Percentiles rank a stretch among this genome's conserved stretches.
Conservation (phyloP, 2,329 filamentous ascomycete species). For the Talaromyces atroroseus region DNA sequence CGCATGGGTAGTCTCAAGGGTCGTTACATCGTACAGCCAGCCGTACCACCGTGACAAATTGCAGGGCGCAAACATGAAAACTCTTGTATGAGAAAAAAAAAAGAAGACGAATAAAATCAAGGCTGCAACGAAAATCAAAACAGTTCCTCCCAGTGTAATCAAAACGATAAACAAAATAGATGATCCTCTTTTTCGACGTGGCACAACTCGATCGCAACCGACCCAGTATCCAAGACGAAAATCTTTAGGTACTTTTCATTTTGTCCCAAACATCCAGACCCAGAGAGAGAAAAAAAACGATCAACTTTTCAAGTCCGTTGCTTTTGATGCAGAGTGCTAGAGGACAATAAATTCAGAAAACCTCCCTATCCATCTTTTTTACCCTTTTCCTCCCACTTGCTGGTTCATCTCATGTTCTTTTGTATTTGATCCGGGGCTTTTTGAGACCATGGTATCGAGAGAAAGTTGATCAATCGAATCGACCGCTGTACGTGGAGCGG, state of each 20-base stretch:
- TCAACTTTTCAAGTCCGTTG: slow-evolving; percentile 12
- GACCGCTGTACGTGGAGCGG: slow-evolving; percentile 32
- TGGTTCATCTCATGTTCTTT: neutral
- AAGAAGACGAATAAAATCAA: slow-evolving; percentile 13
- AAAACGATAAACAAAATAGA: neutral
- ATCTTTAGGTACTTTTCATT: slow-evolving; percentile 9
- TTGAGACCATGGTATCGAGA: neutral
- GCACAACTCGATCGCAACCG: neutral
- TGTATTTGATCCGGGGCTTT: neutral
- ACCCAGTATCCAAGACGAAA: neutral
- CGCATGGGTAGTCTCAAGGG: slow-evolving; percentile 21
- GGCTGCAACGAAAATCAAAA: slow-evolving; percentile 16
- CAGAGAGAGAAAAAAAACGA: slow-evolving; percentile 12
- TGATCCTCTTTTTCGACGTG: neutral
- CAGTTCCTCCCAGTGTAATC: slow-evolving; percentile 17
- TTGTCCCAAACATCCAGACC: slow-evolving; percentile 16
- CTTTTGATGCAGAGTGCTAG: slow-evolving; percentile 2
- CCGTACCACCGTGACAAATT: slow-evolving; percentile 25
- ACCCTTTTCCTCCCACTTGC: neutral
- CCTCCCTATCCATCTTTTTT: slow-evolving; percentile 2
- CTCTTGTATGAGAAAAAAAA: slow-evolving; percentile 12
- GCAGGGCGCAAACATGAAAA: slow-evolving; percentile 11
- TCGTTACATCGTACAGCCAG: slow-evolving; percentile 34
- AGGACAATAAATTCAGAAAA: slow-evolving; percentile 7
- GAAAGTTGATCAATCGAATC: slow-evolving; percentile 16